Percentiles rank a stretch among this genome's conserved stretches.
Evolutionary conservation across 192 early-diverging fungal genomes (phyloP).

Genomic region (Backusella liffmaniae): DNA sequence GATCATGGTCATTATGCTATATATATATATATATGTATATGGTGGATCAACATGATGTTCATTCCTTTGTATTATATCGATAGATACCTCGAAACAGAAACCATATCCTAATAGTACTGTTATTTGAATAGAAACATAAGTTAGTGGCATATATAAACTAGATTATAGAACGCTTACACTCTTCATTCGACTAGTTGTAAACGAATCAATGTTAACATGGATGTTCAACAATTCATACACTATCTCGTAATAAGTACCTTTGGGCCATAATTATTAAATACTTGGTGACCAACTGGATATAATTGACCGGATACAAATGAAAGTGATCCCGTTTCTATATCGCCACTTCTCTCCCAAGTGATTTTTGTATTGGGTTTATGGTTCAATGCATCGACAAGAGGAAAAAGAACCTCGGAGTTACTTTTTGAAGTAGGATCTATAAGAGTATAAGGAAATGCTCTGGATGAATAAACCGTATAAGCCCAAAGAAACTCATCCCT

Average conservation of each 20-base stretch:
- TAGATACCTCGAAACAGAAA: constrained; percentile 54
- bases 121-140: background rate
- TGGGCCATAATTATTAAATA: constrained; percentile 70
- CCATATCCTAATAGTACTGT: constrained; percentile 65
- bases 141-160: background rate
- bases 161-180: constrained; percentile 40
- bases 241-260: constrained; percentile 45
- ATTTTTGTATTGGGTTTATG: constrained; percentile 55
- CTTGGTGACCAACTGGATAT: constrained; percentile 43
- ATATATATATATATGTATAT: background rate
- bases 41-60: background rate
- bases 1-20: constrained; percentile 52
- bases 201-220: background rate
- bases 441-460: constrained; percentile 58
- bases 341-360: constrained; percentile 49
- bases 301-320: constrained; percentile 42
- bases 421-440: constrained; percentile 39
- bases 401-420: constrained; percentile 51
- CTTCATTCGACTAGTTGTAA: constrained; percentile 59
- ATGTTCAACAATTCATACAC: constrained; percentile 18
- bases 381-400: constrained; percentile 65
- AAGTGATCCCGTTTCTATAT: constrained; percentile 31
- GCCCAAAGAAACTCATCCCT: constrained; percentile 62
- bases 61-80: background rate
- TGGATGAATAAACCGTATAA: constrained; percentile 51